Evolutionary conservation across 768 basidiomycete genomes (phyloP).

Genomic region (Psilocybe sp.): DNA sequence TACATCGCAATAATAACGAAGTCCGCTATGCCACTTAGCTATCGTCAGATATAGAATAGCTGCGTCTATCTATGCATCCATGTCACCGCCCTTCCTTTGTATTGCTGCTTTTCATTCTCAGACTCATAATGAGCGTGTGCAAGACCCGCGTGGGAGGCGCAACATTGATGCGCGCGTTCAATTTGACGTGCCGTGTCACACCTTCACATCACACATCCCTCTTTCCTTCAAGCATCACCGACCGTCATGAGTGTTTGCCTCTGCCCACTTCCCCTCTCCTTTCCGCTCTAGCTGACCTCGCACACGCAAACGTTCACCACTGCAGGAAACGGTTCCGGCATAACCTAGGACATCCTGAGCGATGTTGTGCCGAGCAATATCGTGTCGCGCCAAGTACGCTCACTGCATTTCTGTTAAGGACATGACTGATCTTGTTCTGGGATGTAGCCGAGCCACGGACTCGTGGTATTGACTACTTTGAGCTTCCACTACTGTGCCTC

Average conservation of each 20-base stretch:
- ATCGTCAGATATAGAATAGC: too few relatives aligned
- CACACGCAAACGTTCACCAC: slow-evolving; percentile 31
- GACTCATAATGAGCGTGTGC: neutral
- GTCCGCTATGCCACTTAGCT: too few relatives aligned
- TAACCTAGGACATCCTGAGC: slow-evolving; percentile 80
- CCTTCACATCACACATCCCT: slow-evolving; percentile 3
- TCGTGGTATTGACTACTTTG: too few relatives aligned
- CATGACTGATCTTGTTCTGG: slow-evolving; percentile 4
- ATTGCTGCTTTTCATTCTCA: too few relatives aligned
- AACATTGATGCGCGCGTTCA: neutral
- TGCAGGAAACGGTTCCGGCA: slow-evolving; percentile 31
- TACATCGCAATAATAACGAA: too few relatives aligned
- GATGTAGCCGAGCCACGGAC: slow-evolving; percentile 59
- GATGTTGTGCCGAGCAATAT: slow-evolving; percentile 91
- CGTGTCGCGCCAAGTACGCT: slow-evolving; percentile 76
- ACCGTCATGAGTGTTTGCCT: slow-evolving; percentile 22
- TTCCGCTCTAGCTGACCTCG: neutral
- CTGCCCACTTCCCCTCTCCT: neutral
- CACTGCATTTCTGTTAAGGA: neutral
- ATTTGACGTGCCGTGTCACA: slow-evolving; percentile 16
- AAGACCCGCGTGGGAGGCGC: neutral
- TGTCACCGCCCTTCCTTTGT: too few relatives aligned
- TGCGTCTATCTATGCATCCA: too few relatives aligned
- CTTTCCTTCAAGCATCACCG: slow-evolving; percentile 8
- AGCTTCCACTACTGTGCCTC: too few relatives aligned